phyloP scores from a whole-genome alignment of 2,329 filamentous ascomycete species.

The Cercospora beticola region DNA sequence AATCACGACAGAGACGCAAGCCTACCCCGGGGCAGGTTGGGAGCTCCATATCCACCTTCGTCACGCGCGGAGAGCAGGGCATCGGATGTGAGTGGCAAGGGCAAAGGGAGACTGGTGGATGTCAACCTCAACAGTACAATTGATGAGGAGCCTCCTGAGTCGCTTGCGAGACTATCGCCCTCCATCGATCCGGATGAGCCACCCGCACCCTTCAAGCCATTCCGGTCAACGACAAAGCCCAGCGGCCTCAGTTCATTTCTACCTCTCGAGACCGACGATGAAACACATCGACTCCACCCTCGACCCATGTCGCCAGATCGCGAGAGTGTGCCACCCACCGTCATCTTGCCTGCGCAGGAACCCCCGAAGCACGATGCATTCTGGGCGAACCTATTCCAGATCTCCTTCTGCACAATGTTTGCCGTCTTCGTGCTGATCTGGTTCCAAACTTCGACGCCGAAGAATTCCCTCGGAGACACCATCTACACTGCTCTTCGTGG shows the following conservation, averaged over 20 bases:
- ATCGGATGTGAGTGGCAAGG: slow-evolving; percentile 51
- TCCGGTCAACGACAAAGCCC: slow-evolving; percentile 47
- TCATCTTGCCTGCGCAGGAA: slow-evolving; percentile 62
- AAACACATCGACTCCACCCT: slow-evolving; percentile 47
- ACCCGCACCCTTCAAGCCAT: slow-evolving; percentile 56
- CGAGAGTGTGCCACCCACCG: slow-evolving; percentile 57
- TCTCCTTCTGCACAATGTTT: slow-evolving; percentile 78
- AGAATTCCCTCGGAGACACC: slow-evolving; percentile 80
- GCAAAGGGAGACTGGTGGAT: slow-evolving; percentile 74
- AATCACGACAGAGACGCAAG: slow-evolving; percentile 42
- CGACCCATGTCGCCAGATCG: slow-evolving; percentile 51
- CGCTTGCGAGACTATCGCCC: slow-evolving; percentile 38
- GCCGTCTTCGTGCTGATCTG: slow-evolving; percentile 87
- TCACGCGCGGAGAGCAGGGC: slow-evolving; percentile 45
- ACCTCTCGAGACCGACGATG: slow-evolving; percentile 54
- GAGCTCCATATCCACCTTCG: slow-evolving; percentile 36
- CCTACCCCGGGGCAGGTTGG: slow-evolving; percentile 41
- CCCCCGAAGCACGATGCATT: slow-evolving; percentile 83
- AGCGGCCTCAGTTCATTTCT: slow-evolving; percentile 46
- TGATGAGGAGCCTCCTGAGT: slow-evolving; percentile 44
- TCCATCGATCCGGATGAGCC: slow-evolving; percentile 46
- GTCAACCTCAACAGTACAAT: slow-evolving; percentile 73
- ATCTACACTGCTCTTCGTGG: slow-evolving; percentile 86
- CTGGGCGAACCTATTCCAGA: slow-evolving; percentile 87
- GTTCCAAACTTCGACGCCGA: slow-evolving; percentile 78